Base-by-base conservation (phyloP, 1,139 yeast genomes). In the Candida sp. region DNA sequence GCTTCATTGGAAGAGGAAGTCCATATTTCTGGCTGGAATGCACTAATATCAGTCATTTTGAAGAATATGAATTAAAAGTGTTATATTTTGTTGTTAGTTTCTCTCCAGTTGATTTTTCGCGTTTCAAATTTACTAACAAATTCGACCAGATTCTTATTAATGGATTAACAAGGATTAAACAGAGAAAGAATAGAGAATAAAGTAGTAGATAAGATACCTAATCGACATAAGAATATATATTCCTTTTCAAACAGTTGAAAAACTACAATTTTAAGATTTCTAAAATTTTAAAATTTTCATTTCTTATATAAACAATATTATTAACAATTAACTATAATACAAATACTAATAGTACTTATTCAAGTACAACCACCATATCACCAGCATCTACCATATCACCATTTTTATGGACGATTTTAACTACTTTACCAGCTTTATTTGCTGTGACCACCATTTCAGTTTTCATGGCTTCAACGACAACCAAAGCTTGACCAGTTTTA, bases 301-400 rank as follows among this genome's bases (percentile, higher is more conserved):
- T 15, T 15, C 3, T 2, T 15, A 15, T 15, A 15, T 15, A 15
- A n/a, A n/a, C n/a, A 25, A 25, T 25, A 25, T 11, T n/a, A n/a
- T 25, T 11, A 25, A 8, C 11, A 25, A 15, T 34, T 34, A 19
- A 19, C 21, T 19, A 21, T 34, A 19, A 19, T 34, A 21, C 19
- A 34, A 9, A 19, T 19, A 19, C 2, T 32, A n/a, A 4, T 15
- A 9, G 34, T 34, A 11, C 22, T 32, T 29, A 70, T 53, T 70
- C 77, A 39, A 86, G 66, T 22, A 90, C 95, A 35, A 87, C 97
- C 38, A 93, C 96, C 51, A 90, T 68, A 61, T 91, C 98, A 48
- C 98, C 98, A 25, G 96, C 89, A 48, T 91, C 97, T 36, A 91
- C 96, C 87, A 91, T 87, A 59, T 91, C 97, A 55, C 98, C 98